Evolutionary conservation across 768 basidiomycete genomes (phyloP), one percentile per base, ranked within the genome.

Genomic region (Mycena indigotica): DNA sequence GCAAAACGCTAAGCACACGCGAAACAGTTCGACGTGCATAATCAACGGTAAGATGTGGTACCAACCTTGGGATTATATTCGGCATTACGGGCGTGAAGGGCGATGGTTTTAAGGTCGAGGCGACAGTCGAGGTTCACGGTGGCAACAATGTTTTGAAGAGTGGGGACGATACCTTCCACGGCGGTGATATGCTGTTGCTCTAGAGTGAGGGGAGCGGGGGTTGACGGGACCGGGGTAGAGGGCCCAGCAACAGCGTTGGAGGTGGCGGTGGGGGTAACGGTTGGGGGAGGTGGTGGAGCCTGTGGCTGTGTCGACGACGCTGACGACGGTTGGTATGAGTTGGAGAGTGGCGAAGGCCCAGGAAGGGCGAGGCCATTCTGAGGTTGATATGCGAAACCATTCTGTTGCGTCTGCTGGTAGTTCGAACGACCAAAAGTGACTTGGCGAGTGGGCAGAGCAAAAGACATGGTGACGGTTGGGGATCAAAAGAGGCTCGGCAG

Each of bases 51-150:
- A 69, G 65, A 69, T 66, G 66, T 64, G 69, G 73, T 80, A 90
- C 92, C 76, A 84, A 98, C 97, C 94, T 99, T 98, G 50, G 97
- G 97, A 72, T 98, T 98, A 74, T 99, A 99, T 78, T 99, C 97
- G 28, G 97, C 97, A 72, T 99, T 99, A 58, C 97, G 84, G 2
- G 97, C 97, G 66, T 99, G 96, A 57, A 98, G 77, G 10, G 97
- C 96, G 58, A 98, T 99, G 52, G 97, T 98, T 84, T 99, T 99
- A 53, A 99, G 79, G 73, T 98, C 97, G 49, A 99, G 81, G 38
- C 95, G 85, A 63, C 95, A 98, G 73, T 97, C 96, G 25, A 99
- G 84, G 69, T 98, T 98, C 73, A 98, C 96, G 5, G 97, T 99
- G 4, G 97, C 96, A 64, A 99, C 97, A 59, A 98, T 98, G 77